Base-by-base conservation (phyloP, 2,329 filamentous ascomycete species). In the Diaporthe batatas region DNA sequence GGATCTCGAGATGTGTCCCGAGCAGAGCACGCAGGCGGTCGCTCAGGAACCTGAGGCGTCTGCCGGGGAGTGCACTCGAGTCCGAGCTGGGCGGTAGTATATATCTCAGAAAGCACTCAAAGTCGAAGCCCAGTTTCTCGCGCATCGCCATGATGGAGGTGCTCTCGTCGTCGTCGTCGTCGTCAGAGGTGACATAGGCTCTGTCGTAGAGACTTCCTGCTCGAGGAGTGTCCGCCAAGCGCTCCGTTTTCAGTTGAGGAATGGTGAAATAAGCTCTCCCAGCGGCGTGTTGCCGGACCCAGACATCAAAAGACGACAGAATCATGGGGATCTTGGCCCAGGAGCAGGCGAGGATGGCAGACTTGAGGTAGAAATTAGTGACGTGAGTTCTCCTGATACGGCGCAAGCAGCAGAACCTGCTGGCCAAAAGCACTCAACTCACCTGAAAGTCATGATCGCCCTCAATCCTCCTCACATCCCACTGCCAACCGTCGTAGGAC, bases 301-400 rank as follows among this genome's bases (percentile, higher is more conserved):
- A 89, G 3, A 81, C 79, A 67, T 88, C 82, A 77, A 86, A 84
- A 14, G 86, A 86, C 57, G 84, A 81, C 3, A 87, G 81, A 12
- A 89, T 82, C 36, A 87, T 78, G 44, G 83, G 77, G n/a, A 85
- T 79, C n/a, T 79, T 81, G 7, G 82, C 78, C 86, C 86, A 88
- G 0, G 82, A 81, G 44, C 82, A 82, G 25, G 79, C 79, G 36
- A 89, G 78, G 18, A 89, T 75, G 5, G 79, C 80, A 29, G 83
- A 83, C 73, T 74, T 74, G 29, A 8, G 21, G 25, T 14, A 11
- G 16, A 21, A 16, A 23, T 72, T 29, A 72, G 64, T 34, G 11
- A 7, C n/a, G 18, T 29, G n/a, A 21, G 34, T 21, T 42, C n/a
- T 32, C 4, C 55, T 10, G 29, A 44, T 32, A 16, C n/a, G 10